Percentiles rank a stretch among this genome's conserved stretches.
Conservation (phyloP, 225 moss, liverwort and hornwort genomes). For the Polytrichum formosum region DNA sequence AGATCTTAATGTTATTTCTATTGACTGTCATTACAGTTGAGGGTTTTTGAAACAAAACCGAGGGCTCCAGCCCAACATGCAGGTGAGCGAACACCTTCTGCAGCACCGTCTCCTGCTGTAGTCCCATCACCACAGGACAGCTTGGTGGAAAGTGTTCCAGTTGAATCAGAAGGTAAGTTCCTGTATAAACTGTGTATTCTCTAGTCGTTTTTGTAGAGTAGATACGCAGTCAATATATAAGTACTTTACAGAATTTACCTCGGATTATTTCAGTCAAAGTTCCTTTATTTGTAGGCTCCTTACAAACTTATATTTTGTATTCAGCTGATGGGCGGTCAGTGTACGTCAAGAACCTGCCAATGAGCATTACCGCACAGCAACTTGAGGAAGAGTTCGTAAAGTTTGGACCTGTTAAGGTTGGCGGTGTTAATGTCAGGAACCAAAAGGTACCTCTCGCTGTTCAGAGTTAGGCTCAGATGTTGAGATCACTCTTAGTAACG, state of each 20-base stretch:
- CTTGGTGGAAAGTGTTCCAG: conserved; percentile 38
- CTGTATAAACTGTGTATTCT: too few relatives aligned
- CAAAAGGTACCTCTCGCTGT: conserved; percentile 49
- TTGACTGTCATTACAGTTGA: conserved; percentile 18
- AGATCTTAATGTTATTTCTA: not conserved
- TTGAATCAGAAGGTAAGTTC: conserved; percentile 67
- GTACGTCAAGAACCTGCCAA: conserved; percentile 79
- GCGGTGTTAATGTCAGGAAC: conserved; percentile 68
- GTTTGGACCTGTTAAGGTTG: conserved; percentile 60
- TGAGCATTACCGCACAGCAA: conserved; percentile 37
- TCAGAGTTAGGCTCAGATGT: too few relatives aligned
- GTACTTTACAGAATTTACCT: too few relatives aligned
- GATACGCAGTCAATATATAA: too few relatives aligned
- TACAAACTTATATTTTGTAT: not conserved
- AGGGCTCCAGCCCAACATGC: conserved; percentile 28
- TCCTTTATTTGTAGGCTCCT: too few relatives aligned
- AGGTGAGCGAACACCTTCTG: conserved; percentile 39
- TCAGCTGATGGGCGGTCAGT: conserved; percentile 83
- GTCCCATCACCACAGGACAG: conserved; percentile 37
- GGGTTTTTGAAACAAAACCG: conserved; percentile 39
- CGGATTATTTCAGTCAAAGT: too few relatives aligned
- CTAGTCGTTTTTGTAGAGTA: too few relatives aligned
- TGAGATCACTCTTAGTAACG: too few relatives aligned
- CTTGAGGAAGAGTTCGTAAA: conserved; percentile 50
- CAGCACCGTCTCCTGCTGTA: conserved; percentile 32